phyloP scores from a whole-genome alignment of 805 yeast species.

The Zygosaccharomyces bailii region DNA sequence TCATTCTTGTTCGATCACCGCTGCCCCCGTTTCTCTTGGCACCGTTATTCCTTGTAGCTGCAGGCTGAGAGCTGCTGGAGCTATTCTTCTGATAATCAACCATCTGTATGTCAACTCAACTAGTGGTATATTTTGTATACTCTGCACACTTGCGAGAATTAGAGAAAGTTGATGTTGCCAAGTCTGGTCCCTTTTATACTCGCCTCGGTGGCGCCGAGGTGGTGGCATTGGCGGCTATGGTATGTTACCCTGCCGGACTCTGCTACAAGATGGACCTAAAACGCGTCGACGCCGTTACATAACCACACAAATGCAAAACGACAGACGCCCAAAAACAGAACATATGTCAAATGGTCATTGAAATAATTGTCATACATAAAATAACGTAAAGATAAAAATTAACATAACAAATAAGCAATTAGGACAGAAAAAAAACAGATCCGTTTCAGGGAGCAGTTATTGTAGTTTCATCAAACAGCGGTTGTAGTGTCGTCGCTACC shows the following conservation, averaged over 20 bases:
- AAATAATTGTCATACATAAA: not conserved
- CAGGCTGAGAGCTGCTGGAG: not conserved
- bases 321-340: no score
- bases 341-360: not conserved
- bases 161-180: not conserved
- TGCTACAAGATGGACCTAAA: not conserved
- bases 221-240: not conserved
- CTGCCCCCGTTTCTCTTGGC: constrained; percentile 2
- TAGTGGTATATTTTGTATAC: no score
- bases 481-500: constrained; percentile 1
- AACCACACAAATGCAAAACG: not conserved
- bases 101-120: no score
- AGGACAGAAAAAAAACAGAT: not conserved
- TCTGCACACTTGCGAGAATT: no score
- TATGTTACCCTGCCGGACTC: constrained; percentile 1
- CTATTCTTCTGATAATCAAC: not conserved
- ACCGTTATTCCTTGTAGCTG: not conserved
- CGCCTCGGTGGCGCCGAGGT: constrained; percentile 1
- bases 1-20: not conserved
- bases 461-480: not conserved
- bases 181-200: not conserved
- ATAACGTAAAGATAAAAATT: not conserved
- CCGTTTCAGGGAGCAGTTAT: not conserved
- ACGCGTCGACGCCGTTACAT: not conserved
- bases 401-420: not conserved